Conservation (phyloP, 306 rosid species). For the Boehmeria nivea region DNA sequence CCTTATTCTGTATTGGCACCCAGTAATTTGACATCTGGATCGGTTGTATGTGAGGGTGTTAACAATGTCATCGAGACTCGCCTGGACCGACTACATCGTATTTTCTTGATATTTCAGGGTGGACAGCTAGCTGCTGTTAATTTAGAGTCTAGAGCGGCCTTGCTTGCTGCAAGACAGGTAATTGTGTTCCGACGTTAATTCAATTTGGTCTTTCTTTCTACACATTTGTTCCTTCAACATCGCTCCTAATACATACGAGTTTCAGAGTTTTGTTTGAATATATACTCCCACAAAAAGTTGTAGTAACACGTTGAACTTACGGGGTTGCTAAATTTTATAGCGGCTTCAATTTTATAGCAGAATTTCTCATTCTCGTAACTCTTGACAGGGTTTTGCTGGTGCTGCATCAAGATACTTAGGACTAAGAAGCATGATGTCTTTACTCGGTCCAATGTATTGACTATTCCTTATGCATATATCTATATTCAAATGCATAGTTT, state of each 20-base stretch:
- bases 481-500: no score
- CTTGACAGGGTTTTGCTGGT: slow-evolving; percentile 75
- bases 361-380: slow-evolving; percentile 15
- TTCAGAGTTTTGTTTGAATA: background rate
- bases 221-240: no score
- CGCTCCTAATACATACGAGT: no score
- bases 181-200: background rate
- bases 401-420: slow-evolving; percentile 91
- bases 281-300: no score
- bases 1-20: background rate
- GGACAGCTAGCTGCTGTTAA: slow-evolving; percentile 76
- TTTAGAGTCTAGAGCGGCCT: slow-evolving; percentile 79
- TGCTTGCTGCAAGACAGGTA: slow-evolving; percentile 92
- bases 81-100: slow-evolving; percentile 14
- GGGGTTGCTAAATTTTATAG: background rate
- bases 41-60: background rate
- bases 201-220: no score
- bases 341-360: background rate
- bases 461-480: slow-evolving; percentile 13
- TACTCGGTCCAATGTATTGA: slow-evolving; percentile 86
- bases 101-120: slow-evolving; percentile 53
- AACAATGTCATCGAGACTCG: slow-evolving; percentile 3
- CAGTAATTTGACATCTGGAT: background rate
- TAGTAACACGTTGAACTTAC: no score
- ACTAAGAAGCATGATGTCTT: slow-evolving; percentile 74